These are phyloP conservation scores for Urochloa ruziziensis DNA, from an alignment of 176 grass and related monocot species.

Conservation along the genomic window DNA sequence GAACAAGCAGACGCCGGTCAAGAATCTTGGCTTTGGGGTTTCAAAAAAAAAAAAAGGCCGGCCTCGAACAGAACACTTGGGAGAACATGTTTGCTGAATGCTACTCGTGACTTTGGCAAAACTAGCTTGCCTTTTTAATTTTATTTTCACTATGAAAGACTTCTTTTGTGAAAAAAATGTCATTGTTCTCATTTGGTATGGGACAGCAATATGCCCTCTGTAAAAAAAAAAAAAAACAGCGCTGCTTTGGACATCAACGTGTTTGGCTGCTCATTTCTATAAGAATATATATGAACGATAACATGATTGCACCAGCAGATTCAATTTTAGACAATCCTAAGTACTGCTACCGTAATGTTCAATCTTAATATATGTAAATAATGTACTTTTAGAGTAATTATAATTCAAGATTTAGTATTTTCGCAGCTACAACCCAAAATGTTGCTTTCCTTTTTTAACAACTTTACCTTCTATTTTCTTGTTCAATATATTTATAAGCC, in stretches of 20 bases:
- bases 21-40: constrained; percentile 31
- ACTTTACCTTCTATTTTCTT: neutral
- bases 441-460: neutral
- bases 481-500: neutral
- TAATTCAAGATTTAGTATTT: neutral
- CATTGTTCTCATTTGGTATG: too few relatives aligned
- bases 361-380: neutral
- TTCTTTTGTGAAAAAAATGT: too few relatives aligned
- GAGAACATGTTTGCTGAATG: constrained; percentile 25
- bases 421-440: neutral
- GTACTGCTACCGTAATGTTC: too few relatives aligned
- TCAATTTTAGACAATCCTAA: too few relatives aligned
- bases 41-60: neutral
- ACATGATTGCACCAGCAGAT: too few relatives aligned
- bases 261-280: too few relatives aligned
- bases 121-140: neutral
- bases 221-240: too few relatives aligned
- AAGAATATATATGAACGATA: too few relatives aligned
- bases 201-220: too few relatives aligned
- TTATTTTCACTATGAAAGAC: neutral
- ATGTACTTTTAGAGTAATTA: neutral
- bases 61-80: neutral
- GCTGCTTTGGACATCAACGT: too few relatives aligned
- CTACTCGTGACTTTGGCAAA: neutral
- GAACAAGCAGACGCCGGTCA: constrained; percentile 12